Percentiles rank a stretch among this genome's conserved stretches.
phyloP scores from a whole-genome alignment of 345 rosid genomes.

The Clausena lansium region DNA sequence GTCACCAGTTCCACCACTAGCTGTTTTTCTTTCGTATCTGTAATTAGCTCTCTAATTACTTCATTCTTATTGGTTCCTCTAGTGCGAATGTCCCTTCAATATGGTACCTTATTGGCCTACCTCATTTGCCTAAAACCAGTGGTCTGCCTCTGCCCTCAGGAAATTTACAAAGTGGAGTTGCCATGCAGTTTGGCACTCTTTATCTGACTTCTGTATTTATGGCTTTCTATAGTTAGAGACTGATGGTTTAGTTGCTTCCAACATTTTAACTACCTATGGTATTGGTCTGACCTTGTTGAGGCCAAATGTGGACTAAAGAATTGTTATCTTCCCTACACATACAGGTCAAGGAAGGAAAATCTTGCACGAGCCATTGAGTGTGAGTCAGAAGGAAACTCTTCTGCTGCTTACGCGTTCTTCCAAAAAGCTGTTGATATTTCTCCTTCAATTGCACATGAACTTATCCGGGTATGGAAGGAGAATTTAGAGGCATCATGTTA shows the following conservation, averaged over 20 bases:
- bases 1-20: neutral
- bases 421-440: slow-evolving; percentile 95
- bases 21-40: neutral
- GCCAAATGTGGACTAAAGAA: slow-evolving; percentile 1
- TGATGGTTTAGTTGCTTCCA: neutral
- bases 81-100: neutral
- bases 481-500: neutral
- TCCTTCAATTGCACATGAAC: slow-evolving; percentile 80
- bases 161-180: neutral
- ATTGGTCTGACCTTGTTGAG: neutral
- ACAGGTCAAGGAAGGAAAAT: slow-evolving; percentile 83
- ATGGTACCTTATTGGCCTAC: neutral
- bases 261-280: neutral
- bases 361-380: slow-evolving; percentile 82
- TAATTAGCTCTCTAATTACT: neutral
- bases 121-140: neutral
- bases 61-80: neutral
- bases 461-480: slow-evolving; percentile 62
- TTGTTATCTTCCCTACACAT: slow-evolving; percentile 1
- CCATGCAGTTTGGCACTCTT: neutral
- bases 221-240: slow-evolving; percentile 1
- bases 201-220: neutral
- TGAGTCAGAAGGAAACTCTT: slow-evolving; percentile 73
- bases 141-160: neutral
- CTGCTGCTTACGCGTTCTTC: slow-evolving; percentile 88